Evolutionary conservation across 2,329 filamentous ascomycete species (phyloP).

Genomic region (Apiospora aurea): DNA sequence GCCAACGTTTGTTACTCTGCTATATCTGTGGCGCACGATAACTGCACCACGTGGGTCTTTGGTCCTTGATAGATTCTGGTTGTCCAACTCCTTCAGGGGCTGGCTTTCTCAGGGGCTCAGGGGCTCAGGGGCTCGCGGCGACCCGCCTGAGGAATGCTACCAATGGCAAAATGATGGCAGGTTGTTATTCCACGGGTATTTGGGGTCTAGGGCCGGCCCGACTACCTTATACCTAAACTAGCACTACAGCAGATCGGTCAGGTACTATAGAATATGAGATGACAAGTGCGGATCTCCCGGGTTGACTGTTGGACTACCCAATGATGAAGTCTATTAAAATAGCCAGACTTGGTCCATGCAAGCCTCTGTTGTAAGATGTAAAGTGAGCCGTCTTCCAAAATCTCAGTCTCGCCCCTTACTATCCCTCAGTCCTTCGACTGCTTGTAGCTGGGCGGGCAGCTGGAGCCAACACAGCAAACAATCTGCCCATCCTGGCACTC

Average conservation of each 20-base stretch:
- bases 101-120: not conserved
- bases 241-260: too few species aligned
- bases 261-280: too few species aligned
- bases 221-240: too few species aligned
- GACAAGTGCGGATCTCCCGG: not conserved
- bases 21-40: too few species aligned
- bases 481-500: slow-evolving; percentile 16
- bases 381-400: not conserved
- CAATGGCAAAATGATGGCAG: not conserved
- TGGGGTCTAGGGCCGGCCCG: too few species aligned
- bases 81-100: too few species aligned
- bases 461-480: not conserved
- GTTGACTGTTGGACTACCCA: not conserved
- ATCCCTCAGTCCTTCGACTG: not conserved
- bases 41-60: too few species aligned
- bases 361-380: not conserved
- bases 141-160: not conserved
- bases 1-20: too few species aligned
- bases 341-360: not conserved
- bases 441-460: slow-evolving; percentile 5
- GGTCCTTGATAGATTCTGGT: too few species aligned
- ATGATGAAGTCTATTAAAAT: not conserved
- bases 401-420: not conserved
- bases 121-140: not conserved
- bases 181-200: too few species aligned